These are phyloP conservation scores for Geum urbanum DNA, from an alignment of 306 rosid species.

Conservation along the genomic window DNA sequence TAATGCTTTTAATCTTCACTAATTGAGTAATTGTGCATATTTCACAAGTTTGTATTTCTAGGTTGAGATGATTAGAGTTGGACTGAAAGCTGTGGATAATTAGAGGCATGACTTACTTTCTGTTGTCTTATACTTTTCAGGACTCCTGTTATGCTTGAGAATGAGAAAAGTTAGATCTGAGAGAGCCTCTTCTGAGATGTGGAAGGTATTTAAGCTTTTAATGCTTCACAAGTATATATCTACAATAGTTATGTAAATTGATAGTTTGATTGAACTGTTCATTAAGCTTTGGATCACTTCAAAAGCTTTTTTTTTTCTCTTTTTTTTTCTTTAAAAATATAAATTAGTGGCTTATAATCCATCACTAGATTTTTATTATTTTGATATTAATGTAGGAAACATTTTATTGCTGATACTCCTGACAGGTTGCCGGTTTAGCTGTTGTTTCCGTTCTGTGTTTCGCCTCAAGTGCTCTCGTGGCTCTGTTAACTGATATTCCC, in stretches of 20 bases:
- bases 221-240: not conserved
- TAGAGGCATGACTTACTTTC: not conserved
- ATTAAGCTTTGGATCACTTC: not conserved
- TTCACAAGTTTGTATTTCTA: not conserved
- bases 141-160: constrained; percentile 68
- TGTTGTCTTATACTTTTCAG: constrained; percentile 30
- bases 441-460: constrained; percentile 72
- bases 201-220: constrained; percentile 48
- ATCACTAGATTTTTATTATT: not conserved
- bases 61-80: not conserved
- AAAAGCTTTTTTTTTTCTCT: too few relatives aligned
- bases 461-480: constrained; percentile 71
- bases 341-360: not conserved
- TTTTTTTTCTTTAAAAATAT: not conserved
- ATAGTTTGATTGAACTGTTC: not conserved
- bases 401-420: constrained; percentile 30
- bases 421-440: constrained; percentile 91
- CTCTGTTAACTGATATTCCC: constrained; percentile 71
- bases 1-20: constrained; percentile 13
- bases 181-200: constrained; percentile 78
- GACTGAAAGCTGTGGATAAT: not conserved
- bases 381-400: constrained; percentile 12
- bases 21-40: constrained; percentile 9
- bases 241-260: not conserved
- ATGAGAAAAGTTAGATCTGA: constrained; percentile 91